Evolutionary conservation across 2,329 filamentous ascomycete species (phyloP), one percentile per base, ranked within the genome.

Genomic region (Colletotrichum lentis): DNA sequence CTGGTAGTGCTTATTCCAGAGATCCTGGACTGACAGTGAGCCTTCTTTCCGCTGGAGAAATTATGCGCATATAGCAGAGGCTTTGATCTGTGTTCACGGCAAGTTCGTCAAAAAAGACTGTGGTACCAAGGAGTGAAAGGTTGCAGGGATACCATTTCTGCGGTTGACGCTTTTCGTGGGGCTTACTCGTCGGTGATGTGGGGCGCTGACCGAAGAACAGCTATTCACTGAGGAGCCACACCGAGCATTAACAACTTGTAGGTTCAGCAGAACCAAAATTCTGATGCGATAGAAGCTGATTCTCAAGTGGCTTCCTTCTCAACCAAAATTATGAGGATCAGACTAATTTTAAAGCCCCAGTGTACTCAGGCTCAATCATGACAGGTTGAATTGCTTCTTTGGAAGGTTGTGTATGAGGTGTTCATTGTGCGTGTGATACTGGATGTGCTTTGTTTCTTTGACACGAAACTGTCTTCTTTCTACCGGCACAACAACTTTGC

Each of bases 161-260:
- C 27, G 55, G 54, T 59, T 53, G 20, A 47, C 53, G 65, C 65
- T 64, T 68, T 67, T 64, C 62, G 62, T 65, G 55, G 62, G 65
- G 62, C 56, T 62, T 8, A 43, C 22, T 68, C 18, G 18, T 65
- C 65, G 62, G 55, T 54, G 65, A 68, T 68, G 65, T 68, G 65
- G 65, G 65, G 65, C 65, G 22, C 35, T 41, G 49, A 65, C 55
- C 43, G 55, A 68, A 49, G 16, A 31, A 14, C 10, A 8, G 31
- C 50, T 53, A 5, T 6, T 53, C 31, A 53, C n/a, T n/a, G 27
- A 22, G 27, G 31, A 14, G 46, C 12, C 27, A 47, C 55, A 47
- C 44, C 55, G 55, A 22, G 12, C 41, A 35, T 47, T 12, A 8
- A 58, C 10, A 5, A 35, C 27, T 8, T 37, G 16, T 20, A 35